Percentiles rank a stretch among this genome's conserved stretches.
phyloP scores from a whole-genome alignment of 139 green algal genomes.

The Tetradesmus lagerheimii region DNA sequence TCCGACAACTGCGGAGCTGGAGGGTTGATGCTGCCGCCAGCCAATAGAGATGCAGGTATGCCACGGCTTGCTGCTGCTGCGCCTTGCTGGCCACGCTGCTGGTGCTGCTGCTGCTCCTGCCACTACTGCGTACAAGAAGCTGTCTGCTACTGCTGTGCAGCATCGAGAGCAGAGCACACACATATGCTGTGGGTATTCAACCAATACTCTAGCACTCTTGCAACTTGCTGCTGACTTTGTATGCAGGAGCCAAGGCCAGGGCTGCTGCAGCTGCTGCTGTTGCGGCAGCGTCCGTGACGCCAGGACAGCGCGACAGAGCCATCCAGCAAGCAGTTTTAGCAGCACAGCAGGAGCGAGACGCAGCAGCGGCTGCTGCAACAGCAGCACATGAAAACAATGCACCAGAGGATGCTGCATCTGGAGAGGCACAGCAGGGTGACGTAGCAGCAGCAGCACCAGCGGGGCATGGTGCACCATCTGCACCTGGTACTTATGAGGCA shows the following conservation, averaged over 20 bases:
- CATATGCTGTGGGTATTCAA: no score
- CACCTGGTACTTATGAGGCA: conserved; percentile 56
- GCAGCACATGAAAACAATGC: neutral
- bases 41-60: conserved; percentile 28
- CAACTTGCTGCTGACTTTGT: neutral
- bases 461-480: neutral
- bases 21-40: conserved; percentile 21
- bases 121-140: neutral
- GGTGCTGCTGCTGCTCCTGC: neutral
- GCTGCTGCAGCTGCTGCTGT: conserved; percentile 50
- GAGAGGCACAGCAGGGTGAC: neutral
- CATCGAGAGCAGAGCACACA: neutral
- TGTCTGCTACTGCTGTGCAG: neutral
- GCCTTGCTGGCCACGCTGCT: neutral
- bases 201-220: neutral
- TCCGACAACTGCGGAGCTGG: neutral
- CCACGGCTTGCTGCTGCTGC: neutral
- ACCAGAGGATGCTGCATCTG: neutral
- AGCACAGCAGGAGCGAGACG: neutral
- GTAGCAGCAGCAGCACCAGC: conserved; percentile 11
- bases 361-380: conserved; percentile 13
- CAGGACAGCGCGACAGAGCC: conserved; percentile 54
- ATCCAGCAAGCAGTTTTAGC: conserved; percentile 49
- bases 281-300: conserved; percentile 42
- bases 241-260: conserved; percentile 38